These are phyloP conservation scores for Globisporangium lucens DNA, from an alignment of 352 stramenopile species.

Conservation along the genomic window DNA sequence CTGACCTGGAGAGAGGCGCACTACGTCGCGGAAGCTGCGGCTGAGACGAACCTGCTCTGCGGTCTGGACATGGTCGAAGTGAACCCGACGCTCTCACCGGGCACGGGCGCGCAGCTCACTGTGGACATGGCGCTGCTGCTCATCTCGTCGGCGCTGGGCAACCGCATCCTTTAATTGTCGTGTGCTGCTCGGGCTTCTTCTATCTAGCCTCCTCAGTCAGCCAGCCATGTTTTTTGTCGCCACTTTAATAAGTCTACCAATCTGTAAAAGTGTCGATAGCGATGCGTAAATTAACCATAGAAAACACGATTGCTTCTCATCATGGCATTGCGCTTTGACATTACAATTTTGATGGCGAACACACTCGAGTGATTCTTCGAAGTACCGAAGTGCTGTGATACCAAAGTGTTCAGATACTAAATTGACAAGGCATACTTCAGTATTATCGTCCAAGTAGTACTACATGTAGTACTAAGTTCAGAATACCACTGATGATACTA, in stretches of 20 bases:
- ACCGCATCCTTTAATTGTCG: slow-evolving; percentile 84
- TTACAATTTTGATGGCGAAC: too few relatives aligned
- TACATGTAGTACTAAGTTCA: too few relatives aligned
- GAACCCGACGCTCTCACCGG: slow-evolving; percentile 90
- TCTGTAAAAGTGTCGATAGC: slow-evolving; percentile 2
- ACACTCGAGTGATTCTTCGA: not conserved
- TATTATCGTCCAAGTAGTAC: too few relatives aligned
- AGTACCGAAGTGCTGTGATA: not conserved
- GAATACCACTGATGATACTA: too few relatives aligned
- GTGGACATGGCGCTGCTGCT: slow-evolving; percentile 93
- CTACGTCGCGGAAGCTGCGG: slow-evolving; percentile 93
- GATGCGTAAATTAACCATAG: not conserved
- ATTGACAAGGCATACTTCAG: too few relatives aligned
- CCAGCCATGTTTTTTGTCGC: not conserved
- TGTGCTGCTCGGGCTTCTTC: too few relatives aligned
- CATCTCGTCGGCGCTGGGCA: slow-evolving; percentile 91
- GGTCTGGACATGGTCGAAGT: slow-evolving; percentile 96
- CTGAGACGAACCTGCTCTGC: slow-evolving; percentile 86
- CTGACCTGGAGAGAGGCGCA: slow-evolving; percentile 96
- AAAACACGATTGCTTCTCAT: slow-evolving; percentile 4
- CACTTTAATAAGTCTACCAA: too few relatives aligned
- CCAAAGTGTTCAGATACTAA: not conserved
- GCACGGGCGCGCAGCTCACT: slow-evolving; percentile 86
- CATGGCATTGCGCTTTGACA: too few relatives aligned
- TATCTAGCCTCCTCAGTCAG: not conserved